A percentile compares a stretch with the other conserved stretches of the same genome.
These are phyloP conservation scores for Neurospora sp. DNA, from an alignment of 2,329 filamentous ascomycete species.

Conservation along the genomic window DNA sequence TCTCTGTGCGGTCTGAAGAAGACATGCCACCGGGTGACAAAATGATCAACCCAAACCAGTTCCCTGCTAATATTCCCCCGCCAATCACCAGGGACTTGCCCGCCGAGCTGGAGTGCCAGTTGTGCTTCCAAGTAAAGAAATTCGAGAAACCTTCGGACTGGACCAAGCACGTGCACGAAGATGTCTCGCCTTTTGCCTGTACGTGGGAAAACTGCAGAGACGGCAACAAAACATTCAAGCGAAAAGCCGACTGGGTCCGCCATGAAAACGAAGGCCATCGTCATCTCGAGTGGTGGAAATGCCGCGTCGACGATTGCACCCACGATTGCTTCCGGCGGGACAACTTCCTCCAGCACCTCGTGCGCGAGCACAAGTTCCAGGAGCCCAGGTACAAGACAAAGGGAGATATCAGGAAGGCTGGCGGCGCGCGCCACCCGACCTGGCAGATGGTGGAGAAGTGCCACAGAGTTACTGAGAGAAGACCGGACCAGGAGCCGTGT, in stretches of 20 bases:
- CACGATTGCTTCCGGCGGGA: constrained; percentile 81
- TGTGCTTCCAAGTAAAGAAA: constrained; percentile 78
- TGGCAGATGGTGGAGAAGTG: constrained; percentile 73
- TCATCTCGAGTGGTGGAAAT: constrained; percentile 85
- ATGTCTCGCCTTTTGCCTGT: constrained; percentile 87
- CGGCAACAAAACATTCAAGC: constrained; percentile 75
- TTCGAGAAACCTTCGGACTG: constrained; percentile 90
- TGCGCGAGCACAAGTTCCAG: constrained; percentile 77
- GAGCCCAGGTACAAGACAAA: constrained; percentile 76
- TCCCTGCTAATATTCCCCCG: constrained; percentile 70
- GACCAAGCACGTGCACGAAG: constrained; percentile 94
- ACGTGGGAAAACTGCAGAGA: constrained; percentile 77
- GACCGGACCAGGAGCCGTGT: constrained; percentile 68
- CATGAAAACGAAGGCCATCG: constrained; percentile 89
- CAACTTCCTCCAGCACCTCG: constrained; percentile 87
- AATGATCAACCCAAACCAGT: constrained; percentile 59
- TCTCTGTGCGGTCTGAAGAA: constrained; percentile 43
- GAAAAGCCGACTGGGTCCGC: constrained; percentile 91
- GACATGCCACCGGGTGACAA: constrained; percentile 61
- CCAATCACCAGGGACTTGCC: constrained; percentile 69
- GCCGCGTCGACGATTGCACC: constrained; percentile 67
- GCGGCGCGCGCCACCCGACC: constrained; percentile 46
- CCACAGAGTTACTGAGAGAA: constrained; percentile 55
- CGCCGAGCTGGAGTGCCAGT: constrained; percentile 78
- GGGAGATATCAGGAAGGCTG: constrained; percentile 51